phyloP scores from a whole-genome alignment of 345 rosid species.

The Eucalyptus polybractea region DNA sequence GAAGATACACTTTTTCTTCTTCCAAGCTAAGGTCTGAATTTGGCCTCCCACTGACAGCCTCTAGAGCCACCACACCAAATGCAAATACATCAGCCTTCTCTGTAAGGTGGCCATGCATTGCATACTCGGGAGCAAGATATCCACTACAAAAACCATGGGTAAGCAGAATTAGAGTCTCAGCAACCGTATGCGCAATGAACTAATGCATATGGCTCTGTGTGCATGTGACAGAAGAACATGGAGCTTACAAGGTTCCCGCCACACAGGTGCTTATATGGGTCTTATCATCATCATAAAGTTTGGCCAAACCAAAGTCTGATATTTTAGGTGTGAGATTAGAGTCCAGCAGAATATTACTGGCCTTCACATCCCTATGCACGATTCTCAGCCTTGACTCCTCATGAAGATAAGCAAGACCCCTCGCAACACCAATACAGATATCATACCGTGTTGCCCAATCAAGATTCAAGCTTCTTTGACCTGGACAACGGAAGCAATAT shows the following conservation, averaged over 20 bases:
- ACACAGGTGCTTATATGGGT: background rate
- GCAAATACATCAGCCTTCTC: conserved; percentile 69
- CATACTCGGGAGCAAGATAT: conserved; percentile 71
- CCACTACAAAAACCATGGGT: conserved; percentile 7
- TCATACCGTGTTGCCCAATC: conserved; percentile 21
- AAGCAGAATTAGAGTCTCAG: background rate
- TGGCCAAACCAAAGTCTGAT: background rate
- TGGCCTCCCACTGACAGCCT: conserved; percentile 52
- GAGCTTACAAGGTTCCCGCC: background rate
- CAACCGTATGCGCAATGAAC: fast-evolving
- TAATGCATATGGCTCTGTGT: background rate
- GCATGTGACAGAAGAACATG: background rate
- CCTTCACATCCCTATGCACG: conserved; percentile 45
- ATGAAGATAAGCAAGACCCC: conserved; percentile 47
- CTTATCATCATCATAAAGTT: background rate
- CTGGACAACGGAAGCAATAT: conserved; percentile 3
- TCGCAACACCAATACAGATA: conserved; percentile 42
- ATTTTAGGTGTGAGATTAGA: background rate
- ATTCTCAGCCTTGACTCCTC: conserved; percentile 49
- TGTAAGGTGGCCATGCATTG: conserved; percentile 57
- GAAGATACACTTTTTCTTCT: conserved; percentile 41
- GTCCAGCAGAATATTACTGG: background rate
- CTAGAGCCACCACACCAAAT: conserved; percentile 52
- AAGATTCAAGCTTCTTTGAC: conserved; percentile 18
- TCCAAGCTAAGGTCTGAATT: conserved; percentile 33